Base-by-base conservation (phyloP, 768 basidiomycete species). In the Lentinula detonsa region DNA sequence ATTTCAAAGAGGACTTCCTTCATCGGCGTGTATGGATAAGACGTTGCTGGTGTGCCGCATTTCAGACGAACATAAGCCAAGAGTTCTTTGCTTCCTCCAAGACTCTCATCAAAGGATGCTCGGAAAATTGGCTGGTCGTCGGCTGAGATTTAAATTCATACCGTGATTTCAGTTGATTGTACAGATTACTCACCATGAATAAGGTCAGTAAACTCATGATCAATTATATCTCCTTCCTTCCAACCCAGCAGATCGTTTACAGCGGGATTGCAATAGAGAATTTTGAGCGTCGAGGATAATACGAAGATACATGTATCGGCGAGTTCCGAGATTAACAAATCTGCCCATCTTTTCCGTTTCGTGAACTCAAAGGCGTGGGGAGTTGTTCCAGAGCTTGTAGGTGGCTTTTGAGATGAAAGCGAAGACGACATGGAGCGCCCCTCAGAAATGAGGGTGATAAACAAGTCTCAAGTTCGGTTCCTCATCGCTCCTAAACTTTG, bases 301-400 rank as follows among this genome's bases (percentile, higher is more conserved):
- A 93, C 75, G 66, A 95, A 78, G 37, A 84, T 75, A 68, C 90
- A 79, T 16, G 81, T 85, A 62, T 92, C 92, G 34, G 88, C 84
- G 34, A 92, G 81, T 69, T 93, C 93, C 1, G 84, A 79, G 61
- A 90, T 73, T 28, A 93, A 77, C 13, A 95, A 76, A 70, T 94
- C 92, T 16, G 86, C 87, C 93, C 93, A 95, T 59, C 87, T 81
- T 70, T 93, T 93, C 60, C 92, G 78, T 69, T 91, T 92, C 0
- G 90, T 91, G 70, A 94, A 95, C 70, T 95, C 93, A 66, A 85
- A 94, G 11, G 75, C 75, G 11, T 75, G 75, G 7, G 74, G 66
- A 9, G 9, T 16, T 13, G 57, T n/a, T 0, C 16, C 57, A 34
- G 57, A 13, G 40, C 7, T 9, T 6, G 57, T 11, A 18, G 46